Percentiles rank a stretch among this genome's conserved stretches.
phyloP scores from a whole-genome alignment of 139 green algal species.

The Dunaliella sp. region DNA sequence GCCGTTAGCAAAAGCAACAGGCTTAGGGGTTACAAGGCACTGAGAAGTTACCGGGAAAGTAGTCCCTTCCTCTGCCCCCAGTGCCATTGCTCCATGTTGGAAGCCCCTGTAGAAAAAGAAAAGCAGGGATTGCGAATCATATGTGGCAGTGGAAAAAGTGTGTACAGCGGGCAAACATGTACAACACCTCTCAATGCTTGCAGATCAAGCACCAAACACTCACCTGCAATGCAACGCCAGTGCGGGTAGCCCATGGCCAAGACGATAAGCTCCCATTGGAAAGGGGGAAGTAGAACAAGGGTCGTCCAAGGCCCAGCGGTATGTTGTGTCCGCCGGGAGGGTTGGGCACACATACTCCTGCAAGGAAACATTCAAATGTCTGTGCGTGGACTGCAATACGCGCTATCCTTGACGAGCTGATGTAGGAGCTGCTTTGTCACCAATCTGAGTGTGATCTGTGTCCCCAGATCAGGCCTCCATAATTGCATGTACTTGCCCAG shows the following conservation, averaged over 20 bases:
- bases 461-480: not conserved
- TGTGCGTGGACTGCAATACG: not conserved
- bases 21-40: no score
- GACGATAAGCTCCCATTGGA: not conserved
- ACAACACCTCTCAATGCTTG: not conserved
- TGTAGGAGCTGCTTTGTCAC: no score
- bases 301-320: not conserved
- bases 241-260: not conserved
- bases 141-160: not conserved
- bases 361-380: not conserved
- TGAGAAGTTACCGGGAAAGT: no score
- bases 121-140: not conserved
- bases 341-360: not conserved
- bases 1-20: no score
- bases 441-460: no score
- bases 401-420: no score
- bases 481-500: not conserved
- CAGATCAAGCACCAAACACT: not conserved
- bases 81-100: not conserved
- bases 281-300: not conserved
- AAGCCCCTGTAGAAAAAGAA: not conserved
- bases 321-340: not conserved
- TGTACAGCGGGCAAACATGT: not conserved
- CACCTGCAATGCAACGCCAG: not conserved
- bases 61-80: not conserved